Conservation (phyloP, 352 stramenopile genomes). For the Peronospora destructor region DNA sequence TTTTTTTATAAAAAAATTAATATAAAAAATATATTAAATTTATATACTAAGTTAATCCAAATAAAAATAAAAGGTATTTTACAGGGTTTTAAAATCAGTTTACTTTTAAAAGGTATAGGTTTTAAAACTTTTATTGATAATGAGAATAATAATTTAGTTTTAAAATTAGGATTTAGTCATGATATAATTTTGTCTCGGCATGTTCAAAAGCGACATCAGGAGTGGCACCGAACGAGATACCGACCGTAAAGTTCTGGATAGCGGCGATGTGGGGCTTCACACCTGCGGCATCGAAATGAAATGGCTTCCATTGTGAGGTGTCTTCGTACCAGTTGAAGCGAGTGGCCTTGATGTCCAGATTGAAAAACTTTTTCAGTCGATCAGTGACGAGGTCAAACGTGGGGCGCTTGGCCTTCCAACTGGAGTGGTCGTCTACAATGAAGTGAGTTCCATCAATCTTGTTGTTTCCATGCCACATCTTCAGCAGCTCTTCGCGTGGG, state of each 20-base stretch:
- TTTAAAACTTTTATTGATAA: too few relatives aligned
- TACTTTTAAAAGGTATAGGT: too few relatives aligned
- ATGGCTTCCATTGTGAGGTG: slow-evolving; percentile 90
- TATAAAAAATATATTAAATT: too few relatives aligned
- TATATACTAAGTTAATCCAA: too few relatives aligned
- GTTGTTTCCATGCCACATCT: slow-evolving; percentile 80
- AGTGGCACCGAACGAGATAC: slow-evolving; percentile 88
- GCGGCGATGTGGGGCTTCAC: slow-evolving; percentile 89
- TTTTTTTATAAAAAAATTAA: too few relatives aligned
- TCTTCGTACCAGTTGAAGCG: slow-evolving; percentile 95
- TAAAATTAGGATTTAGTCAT: too few relatives aligned
- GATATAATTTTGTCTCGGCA: slow-evolving; percentile 56
- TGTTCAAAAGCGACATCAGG: slow-evolving; percentile 90
- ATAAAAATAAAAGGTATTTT: too few relatives aligned
- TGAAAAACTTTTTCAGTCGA: slow-evolving; percentile 84
- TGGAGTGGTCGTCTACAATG: slow-evolving; percentile 86
- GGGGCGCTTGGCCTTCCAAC: slow-evolving; percentile 66
- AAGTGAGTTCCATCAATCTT: slow-evolving; percentile 91
- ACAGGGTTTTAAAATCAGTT: too few relatives aligned
- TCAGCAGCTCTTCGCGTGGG: slow-evolving; percentile 55
- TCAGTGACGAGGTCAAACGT: slow-evolving; percentile 80
- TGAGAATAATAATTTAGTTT: too few relatives aligned
- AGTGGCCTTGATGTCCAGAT: slow-evolving; percentile 82
- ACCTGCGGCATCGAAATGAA: slow-evolving; percentile 90
- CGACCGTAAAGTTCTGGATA: slow-evolving; percentile 94